Evolutionary conservation across 805 yeast species (phyloP), one percentile per base, ranked within the genome.

Genomic region (Schwanniomyces vanrijiae): DNA sequence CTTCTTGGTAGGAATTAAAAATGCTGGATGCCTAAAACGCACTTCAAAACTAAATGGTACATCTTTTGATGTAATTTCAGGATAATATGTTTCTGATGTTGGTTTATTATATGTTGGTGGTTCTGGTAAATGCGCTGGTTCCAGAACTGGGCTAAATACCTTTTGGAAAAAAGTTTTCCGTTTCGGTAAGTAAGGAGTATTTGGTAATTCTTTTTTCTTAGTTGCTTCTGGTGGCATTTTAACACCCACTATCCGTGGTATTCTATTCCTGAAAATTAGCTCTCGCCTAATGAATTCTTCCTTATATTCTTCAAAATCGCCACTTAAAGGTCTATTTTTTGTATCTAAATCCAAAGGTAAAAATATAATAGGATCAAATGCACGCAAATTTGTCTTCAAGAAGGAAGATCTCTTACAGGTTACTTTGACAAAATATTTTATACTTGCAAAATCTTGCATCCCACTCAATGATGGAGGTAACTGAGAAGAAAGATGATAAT

Each of bases 401-500:
- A 81, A 55, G 2, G 82, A 71, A 1, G 83, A 62, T 40, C 83
- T 58, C 47, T 77, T 78, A 37, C 83, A 82, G 0, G 88, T 83
- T 8, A 74, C 86, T 60, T 83, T 83, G 45, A 84, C 71, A 56
- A 76, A 83, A 58, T 83, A 83, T 46, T 72, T 68, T 42, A 81
- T 62, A 9, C 60, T 56, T 6, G 78, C 80, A 56, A 56, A 59
- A 31, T 64, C 59, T 11, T 65, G 68, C 55, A 54, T 58, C 19
- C 59, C 69, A 24, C 58, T 51, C n/a, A 67, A 49, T 2, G 72
- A 62, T 1, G 74, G 74, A 0, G 74, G 74, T 19, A 69, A 55
- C 44, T 61, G 71, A 2, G 55, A 28, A 7, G 62, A 52, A 4
- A 58, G 51, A 45, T 68, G 73, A 48, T 67, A 65, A 25, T 37